Base-by-base conservation (phyloP, 1,284 basidiomycete species). In the Sutorius eximius region DNA sequence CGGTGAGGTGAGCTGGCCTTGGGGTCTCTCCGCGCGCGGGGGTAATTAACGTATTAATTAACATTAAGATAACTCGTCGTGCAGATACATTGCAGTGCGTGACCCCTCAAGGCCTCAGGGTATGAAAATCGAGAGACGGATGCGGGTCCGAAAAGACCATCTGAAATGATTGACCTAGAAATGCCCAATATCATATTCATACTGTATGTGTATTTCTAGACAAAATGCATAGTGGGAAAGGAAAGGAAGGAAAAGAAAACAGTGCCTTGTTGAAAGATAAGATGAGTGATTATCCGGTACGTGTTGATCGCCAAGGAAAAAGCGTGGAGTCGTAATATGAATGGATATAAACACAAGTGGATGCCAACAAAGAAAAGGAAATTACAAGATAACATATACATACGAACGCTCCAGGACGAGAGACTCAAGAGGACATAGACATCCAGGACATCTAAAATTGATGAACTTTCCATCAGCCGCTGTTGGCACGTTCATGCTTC, bases 401-500 rank as follows among this genome's bases (percentile, higher is more conserved):
- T 53, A 48, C 45, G 24, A n/a, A 51, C 20, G 34, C 38, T 44
- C 30, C 9, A 49, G 11, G 15, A 29, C 32, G 22, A 10, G 22
- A 10, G 13, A 27, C 8, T 13, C 51, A 6, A 29, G 15, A 12
- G 45, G 32, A 18, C 10, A 6, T n/a, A 22, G 11, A 27, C 13
- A 27, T 18, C 18, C 18, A 22, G 20, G 22, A 16, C 36, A 12
- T 40, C 16, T 11, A 24, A 30, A 34, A 40, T 30, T 12, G 22
- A 3, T 8, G n/a, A 16, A 29, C 20, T 12, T 7, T 3, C 9
- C 34, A 37, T 67, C 49, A 70, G 12, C 53, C 55, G 16, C 56
- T 59, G 22, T 42, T 55, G 18, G 36, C 20, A 1, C 45, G 54
- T 54, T 20, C 38, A 1, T 59, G 55, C 44, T 62, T 67, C 58